phyloP scores from a whole-genome alignment of 768 basidiomycete species.

The Mycena metata region DNA sequence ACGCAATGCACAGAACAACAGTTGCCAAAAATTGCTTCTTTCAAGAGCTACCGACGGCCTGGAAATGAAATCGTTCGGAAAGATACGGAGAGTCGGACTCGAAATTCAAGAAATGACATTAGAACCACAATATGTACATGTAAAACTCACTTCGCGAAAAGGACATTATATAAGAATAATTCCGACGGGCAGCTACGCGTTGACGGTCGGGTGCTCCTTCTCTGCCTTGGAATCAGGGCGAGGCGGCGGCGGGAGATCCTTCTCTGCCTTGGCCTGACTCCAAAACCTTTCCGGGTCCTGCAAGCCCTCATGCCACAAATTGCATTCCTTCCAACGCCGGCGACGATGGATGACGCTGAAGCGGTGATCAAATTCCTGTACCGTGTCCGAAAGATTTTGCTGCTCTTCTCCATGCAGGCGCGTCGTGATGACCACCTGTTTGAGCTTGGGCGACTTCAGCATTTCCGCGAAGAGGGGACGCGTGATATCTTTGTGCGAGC shows the following conservation, averaged over 20 bases:
- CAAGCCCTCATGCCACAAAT: slow-evolving; percentile 33
- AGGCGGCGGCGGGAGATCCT: slow-evolving; percentile 20
- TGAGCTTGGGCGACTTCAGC: slow-evolving; percentile 32
- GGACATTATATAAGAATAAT: no score
- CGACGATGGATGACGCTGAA: slow-evolving; percentile 35
- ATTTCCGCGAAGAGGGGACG: slow-evolving; percentile 13
- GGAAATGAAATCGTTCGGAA: no score
- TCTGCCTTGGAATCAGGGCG: slow-evolving; percentile 27
- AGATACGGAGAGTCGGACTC: no score
- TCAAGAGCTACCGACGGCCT: no score
- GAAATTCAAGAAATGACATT: no score
- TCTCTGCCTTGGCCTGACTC: slow-evolving; percentile 33
- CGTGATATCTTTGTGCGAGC: slow-evolving; percentile 4
- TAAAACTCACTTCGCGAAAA: no score
- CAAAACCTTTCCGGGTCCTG: slow-evolving; percentile 33
- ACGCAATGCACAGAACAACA: no score
- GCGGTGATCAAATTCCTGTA: slow-evolving; percentile 30
- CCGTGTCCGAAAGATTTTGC: slow-evolving; percentile 15
- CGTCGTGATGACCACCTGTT: slow-evolving; percentile 35
- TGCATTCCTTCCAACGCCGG: slow-evolving; percentile 35
- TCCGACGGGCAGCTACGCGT: no score
- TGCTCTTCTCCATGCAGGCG: slow-evolving; percentile 31
- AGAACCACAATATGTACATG: no score
- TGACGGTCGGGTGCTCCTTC: slow-evolving; percentile 3
- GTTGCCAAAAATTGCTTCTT: no score